These are phyloP conservation scores for Sporothrix variecibatus DNA, from an alignment of 2,329 filamentous ascomycete genomes.

Conservation along the genomic window DNA sequence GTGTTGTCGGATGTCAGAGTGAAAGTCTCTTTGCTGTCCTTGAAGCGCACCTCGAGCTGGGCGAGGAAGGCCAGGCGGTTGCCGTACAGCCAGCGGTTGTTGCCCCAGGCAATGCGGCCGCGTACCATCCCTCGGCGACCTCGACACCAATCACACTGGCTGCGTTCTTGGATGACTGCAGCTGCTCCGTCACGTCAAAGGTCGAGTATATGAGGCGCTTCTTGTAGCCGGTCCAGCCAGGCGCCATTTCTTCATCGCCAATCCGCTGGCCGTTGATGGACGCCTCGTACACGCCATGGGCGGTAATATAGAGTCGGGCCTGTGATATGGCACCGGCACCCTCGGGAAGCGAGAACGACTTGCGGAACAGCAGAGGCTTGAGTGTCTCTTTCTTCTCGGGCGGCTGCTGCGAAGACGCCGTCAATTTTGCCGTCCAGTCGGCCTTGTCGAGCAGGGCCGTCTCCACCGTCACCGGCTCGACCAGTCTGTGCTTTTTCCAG, in stretches of 20 bases:
- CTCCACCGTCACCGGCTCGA: background rate
- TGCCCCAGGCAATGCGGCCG: constrained; percentile 37
- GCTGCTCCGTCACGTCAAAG: constrained; percentile 43
- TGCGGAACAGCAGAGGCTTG: background rate
- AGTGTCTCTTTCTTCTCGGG: background rate
- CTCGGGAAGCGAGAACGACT: background rate
- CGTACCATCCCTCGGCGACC: constrained; percentile 50
- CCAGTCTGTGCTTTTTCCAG: background rate
- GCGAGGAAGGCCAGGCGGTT: constrained; percentile 43
- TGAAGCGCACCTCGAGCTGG: constrained; percentile 38
- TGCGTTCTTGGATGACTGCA: constrained; percentile 31
- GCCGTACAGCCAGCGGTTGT: constrained; percentile 42
- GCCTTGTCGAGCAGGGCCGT: background rate
- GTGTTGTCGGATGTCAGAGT: background rate
- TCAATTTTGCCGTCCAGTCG: constrained; percentile 5
- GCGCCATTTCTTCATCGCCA: constrained; percentile 39
- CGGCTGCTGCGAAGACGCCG: background rate
- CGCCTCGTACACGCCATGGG: constrained; percentile 39
- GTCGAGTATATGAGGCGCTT: constrained; percentile 45
- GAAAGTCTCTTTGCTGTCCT: background rate
- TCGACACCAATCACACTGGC: constrained; percentile 39
- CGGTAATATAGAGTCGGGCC: constrained; percentile 45
- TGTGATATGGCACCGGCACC: constrained; percentile 36
- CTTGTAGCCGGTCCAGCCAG: constrained; percentile 47
- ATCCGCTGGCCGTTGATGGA: constrained; percentile 38